Percentiles rank a stretch among this genome's conserved stretches.
Evolutionary conservation across 345 rosid species (phyloP).

Genomic region (Durio zibethinus): DNA sequence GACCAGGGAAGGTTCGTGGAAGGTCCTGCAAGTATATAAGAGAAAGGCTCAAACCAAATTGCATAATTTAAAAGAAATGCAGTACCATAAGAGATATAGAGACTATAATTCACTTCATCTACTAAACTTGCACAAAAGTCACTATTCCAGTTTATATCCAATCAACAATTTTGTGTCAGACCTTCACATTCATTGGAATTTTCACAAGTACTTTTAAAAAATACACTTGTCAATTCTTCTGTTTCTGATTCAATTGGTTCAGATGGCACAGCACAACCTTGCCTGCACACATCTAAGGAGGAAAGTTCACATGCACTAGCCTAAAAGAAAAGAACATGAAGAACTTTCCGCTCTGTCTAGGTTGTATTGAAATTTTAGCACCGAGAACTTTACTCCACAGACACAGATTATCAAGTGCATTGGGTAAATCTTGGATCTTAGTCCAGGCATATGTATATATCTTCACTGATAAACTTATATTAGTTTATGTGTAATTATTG

Average conservation of each 20-base stretch:
- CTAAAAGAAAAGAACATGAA: background rate
- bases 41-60: background rate
- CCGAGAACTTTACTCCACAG: background rate
- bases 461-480: background rate
- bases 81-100: background rate
- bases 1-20: slow-evolving; percentile 97
- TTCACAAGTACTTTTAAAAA: background rate
- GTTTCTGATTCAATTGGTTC: background rate
- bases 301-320: background rate
- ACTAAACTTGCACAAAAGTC: background rate
- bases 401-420: background rate
- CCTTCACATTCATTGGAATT: background rate
- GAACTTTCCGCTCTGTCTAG: background rate
- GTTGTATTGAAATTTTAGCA: background rate
- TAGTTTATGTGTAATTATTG: background rate
- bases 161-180: too few species aligned
- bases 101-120: background rate
- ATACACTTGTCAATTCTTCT: background rate
- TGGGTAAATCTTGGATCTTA: background rate
- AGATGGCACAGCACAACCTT: background rate
- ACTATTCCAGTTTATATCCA: background rate
- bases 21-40: slow-evolving; percentile 60
- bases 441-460: background rate
- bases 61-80: background rate
- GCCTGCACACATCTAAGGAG: background rate